These are phyloP conservation scores for Senna tora DNA, from an alignment of 306 rosid species.

Conservation along the genomic window DNA sequence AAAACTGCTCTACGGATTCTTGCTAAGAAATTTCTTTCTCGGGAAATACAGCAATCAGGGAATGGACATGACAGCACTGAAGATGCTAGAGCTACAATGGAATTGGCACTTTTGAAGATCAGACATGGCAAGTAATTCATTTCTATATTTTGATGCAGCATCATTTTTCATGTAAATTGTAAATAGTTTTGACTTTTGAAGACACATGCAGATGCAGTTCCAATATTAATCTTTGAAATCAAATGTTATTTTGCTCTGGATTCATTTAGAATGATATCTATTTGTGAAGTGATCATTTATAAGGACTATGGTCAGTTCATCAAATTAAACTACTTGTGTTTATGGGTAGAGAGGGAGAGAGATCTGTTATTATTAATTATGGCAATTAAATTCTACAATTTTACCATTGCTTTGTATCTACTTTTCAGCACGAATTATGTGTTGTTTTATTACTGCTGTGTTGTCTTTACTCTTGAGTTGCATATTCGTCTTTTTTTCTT, in stretches of 20 bases:
- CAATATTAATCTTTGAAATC: slow-evolving; percentile 9
- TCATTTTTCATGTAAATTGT: slow-evolving; percentile 21
- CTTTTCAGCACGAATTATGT: background rate
- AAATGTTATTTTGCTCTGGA: background rate
- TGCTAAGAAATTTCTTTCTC: slow-evolving; percentile 71
- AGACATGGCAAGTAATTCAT: slow-evolving; percentile 61
- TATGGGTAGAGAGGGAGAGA: background rate
- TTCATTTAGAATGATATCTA: slow-evolving; percentile 7
- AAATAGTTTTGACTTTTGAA: slow-evolving; percentile 7
- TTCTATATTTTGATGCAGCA: slow-evolving; percentile 31
- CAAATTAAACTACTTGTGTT: background rate
- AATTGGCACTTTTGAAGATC: slow-evolving; percentile 82
- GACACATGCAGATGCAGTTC: slow-evolving; percentile 16
- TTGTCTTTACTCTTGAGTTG: too few relatives aligned
- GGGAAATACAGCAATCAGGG: slow-evolving; percentile 87
- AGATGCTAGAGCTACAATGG: slow-evolving; percentile 94
- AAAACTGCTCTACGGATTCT: slow-evolving; percentile 88
- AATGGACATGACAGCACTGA: slow-evolving; percentile 94
- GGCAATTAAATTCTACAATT: background rate
- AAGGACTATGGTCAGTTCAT: background rate
- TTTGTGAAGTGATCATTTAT: background rate
- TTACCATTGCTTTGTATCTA: slow-evolving; percentile 1
- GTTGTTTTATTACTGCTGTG: background rate
- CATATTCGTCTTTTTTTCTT: background rate
- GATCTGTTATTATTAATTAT: background rate